Evolutionary conservation across 108 stramenopile genomes (phyloP).

Genomic region (Nitzschia sp.): DNA sequence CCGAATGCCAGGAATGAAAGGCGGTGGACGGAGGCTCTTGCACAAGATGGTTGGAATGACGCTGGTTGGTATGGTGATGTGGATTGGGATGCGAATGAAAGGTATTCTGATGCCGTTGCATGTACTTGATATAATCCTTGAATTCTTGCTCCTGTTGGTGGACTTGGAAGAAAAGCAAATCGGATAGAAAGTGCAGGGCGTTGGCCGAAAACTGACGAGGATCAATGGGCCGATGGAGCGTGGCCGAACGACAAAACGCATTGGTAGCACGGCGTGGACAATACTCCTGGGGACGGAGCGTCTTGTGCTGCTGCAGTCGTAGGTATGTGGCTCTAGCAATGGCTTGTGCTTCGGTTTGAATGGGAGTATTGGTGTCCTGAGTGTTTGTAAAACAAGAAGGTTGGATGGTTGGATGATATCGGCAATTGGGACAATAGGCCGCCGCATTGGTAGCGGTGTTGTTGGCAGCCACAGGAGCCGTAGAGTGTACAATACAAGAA

Average conservation of each 20-base stretch:
- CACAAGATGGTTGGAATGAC: slow-evolving; percentile 1
- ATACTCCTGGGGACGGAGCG: neutral
- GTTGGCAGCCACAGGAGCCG: neutral
- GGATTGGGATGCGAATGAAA: slow-evolving; percentile 12
- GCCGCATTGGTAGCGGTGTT: too few relatives aligned
- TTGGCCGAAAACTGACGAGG: slow-evolving; percentile 47
- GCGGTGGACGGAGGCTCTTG: slow-evolving; percentile 38
- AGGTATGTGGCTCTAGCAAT: slow-evolving; percentile 35
- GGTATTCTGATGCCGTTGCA: neutral
- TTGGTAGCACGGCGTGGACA: slow-evolving; percentile 19
- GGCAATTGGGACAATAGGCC: slow-evolving; percentile 11
- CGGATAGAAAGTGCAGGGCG: slow-evolving; percentile 47
- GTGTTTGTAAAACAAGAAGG: neutral
- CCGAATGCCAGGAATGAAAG: slow-evolving; percentile 64
- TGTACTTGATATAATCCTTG: slow-evolving; percentile 1
- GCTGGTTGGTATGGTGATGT: slow-evolving; percentile 1
- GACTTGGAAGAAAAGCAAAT: slow-evolving; percentile 74
- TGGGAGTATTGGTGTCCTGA: neutral
- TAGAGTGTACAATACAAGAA: slow-evolving; percentile 27
- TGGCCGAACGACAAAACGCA: slow-evolving; percentile 59
- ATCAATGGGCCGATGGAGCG: slow-evolving; percentile 47
- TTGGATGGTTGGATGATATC: slow-evolving; percentile 1
- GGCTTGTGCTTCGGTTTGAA: slow-evolving; percentile 27
- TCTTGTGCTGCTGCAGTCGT: slow-evolving; percentile 16
- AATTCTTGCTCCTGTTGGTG: slow-evolving; percentile 25